Evolutionary conservation across 2,329 filamentous ascomycete species (phyloP).

Genomic region (Neonectria sp.): DNA sequence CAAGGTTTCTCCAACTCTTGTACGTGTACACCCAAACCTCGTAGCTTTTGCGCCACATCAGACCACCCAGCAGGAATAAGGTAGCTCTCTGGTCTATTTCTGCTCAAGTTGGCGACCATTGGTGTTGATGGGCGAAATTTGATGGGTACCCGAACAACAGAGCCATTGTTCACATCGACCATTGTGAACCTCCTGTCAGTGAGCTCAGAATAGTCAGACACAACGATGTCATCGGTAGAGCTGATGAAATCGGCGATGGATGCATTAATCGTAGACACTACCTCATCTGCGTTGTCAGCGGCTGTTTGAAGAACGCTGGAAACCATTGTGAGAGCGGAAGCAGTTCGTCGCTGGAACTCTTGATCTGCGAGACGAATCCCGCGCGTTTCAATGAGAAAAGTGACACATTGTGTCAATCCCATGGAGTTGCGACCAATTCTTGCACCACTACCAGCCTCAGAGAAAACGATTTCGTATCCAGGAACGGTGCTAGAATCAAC

Average conservation of each 20-base stretch:
- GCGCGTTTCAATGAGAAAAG: conserved; percentile 49
- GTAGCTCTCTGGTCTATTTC: conserved; percentile 49
- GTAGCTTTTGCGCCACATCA: conserved; percentile 47
- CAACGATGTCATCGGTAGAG: conserved; percentile 46
- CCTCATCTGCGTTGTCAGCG: conserved; percentile 46
- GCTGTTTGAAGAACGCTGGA: conserved; percentile 49
- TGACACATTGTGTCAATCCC: conserved; percentile 46
- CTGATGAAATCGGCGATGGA: conserved; percentile 48
- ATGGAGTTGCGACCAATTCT: conserved; percentile 49
- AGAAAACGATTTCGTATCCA: background rate
- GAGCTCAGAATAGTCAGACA: conserved; percentile 46
- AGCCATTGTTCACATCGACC: conserved; percentile 48
- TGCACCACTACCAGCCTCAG: conserved; percentile 47
- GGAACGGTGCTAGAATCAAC: background rate
- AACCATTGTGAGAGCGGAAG: conserved; percentile 47
- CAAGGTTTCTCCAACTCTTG: conserved; percentile 41
- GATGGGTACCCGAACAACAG: conserved; percentile 46
- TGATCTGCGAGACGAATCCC: conserved; percentile 50
- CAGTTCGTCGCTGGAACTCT: conserved; percentile 49
- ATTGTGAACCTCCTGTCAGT: conserved; percentile 44
- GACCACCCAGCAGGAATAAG: conserved; percentile 50
- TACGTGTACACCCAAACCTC: conserved; percentile 44
- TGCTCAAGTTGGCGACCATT: conserved; percentile 46
- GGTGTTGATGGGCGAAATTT: conserved; percentile 50
- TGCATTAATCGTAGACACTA: conserved; percentile 44